phyloP scores from a whole-genome alignment of 1,284 basidiomycete species.

The Malassezia japonica region DNA sequence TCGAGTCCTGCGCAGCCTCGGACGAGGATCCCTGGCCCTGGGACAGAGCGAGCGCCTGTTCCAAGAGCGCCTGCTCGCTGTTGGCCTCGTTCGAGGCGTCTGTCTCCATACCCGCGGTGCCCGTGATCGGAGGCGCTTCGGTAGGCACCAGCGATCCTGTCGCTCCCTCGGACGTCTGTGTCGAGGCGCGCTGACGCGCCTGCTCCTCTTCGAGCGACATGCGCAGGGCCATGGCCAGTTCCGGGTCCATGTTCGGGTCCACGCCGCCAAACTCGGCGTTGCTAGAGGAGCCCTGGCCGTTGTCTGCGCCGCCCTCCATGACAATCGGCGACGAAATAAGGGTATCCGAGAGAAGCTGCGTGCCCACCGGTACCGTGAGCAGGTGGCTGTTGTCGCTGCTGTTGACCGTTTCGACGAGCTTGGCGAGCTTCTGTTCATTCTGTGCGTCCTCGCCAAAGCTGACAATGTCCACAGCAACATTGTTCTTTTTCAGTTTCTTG shows the following conservation, averaged over 20 bases:
- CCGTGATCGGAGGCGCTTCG: conserved; percentile 37
- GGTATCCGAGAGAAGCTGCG: conserved; percentile 66
- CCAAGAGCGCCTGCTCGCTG: conserved; percentile 38
- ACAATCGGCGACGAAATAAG: conserved; percentile 74
- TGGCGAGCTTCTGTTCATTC: conserved; percentile 57
- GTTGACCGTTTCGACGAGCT: conserved; percentile 67
- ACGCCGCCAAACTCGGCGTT: conserved; percentile 65
- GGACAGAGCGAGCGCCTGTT: conserved; percentile 36
- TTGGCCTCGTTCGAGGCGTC: conserved; percentile 26
- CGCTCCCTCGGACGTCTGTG: conserved; percentile 26
- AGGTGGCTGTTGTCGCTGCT: conserved; percentile 72
- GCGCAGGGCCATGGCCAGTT: conserved; percentile 91
- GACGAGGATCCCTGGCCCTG: conserved; percentile 13
- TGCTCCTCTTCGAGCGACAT: conserved; percentile 97
- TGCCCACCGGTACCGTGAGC: conserved; percentile 66
- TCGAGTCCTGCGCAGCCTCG: conserved; percentile 5
- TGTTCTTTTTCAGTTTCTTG: conserved; percentile 98
- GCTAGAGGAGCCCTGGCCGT: conserved; percentile 22
- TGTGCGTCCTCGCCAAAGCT: conserved; percentile 58
- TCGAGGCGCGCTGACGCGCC: conserved; percentile 58
- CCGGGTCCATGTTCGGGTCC: conserved; percentile 88
- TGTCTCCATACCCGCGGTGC: conserved; percentile 21
- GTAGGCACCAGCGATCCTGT: conserved; percentile 34
- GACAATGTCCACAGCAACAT: conserved; percentile 86
- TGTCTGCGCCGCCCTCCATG: conserved; percentile 63